Conservation (phyloP, 345 rosid genomes). For the Angophora floribunda region DNA sequence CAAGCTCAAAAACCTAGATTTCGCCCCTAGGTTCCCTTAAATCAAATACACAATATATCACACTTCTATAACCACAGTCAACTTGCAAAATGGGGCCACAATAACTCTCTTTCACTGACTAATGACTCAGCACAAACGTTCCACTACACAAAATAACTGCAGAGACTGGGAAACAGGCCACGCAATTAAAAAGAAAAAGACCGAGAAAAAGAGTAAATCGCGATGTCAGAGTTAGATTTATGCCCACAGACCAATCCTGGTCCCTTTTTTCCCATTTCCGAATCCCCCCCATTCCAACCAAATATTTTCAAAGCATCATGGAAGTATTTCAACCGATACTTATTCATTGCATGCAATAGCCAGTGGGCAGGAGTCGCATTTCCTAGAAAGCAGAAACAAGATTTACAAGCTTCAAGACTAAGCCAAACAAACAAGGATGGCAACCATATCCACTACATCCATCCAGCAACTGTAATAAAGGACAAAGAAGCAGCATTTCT, state of each 20-base stretch:
- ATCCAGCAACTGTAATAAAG: neutral
- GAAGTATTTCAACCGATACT: neutral
- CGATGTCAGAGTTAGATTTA: neutral
- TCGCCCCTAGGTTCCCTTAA: neutral
- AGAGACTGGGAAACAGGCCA: neutral
- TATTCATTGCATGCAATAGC: neutral
- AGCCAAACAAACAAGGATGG: neutral
- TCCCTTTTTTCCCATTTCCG: neutral
- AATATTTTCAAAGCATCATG: neutral
- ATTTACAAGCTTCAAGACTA: neutral
- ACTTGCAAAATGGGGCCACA: neutral
- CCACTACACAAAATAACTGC: neutral
- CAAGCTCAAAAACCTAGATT: neutral
- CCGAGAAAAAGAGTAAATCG: neutral
- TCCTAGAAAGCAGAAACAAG: neutral
- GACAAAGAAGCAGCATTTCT: neutral
- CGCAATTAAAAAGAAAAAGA: neutral
- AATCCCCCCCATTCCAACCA: neutral
- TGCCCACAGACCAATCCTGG: neutral
- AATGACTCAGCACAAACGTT: neutral
- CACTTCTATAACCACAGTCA: neutral
- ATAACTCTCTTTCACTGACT: neutral
- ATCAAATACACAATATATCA: neutral
- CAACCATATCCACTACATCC: neutral
- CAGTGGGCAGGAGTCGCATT: neutral